These are phyloP conservation scores for Jacaranda mimosifolia DNA, from an alignment of 257 asterid species.

Conservation along the genomic window DNA sequence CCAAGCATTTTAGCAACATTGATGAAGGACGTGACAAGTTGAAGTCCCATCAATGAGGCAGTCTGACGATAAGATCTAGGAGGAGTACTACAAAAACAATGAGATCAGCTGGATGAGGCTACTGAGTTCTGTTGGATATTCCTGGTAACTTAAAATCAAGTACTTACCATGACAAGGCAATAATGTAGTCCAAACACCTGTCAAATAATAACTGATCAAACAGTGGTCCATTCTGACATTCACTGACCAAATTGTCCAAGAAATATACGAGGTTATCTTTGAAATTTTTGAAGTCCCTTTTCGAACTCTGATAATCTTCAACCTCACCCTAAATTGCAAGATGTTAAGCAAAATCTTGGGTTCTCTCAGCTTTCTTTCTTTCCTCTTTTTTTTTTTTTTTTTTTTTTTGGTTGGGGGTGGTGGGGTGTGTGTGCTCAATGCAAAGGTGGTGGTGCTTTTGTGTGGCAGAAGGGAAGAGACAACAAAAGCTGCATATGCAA, in stretches of 20 bases:
- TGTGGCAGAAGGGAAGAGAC: conserved; percentile 14
- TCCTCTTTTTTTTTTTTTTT: conserved; percentile 23
- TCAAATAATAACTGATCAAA: conserved; percentile 88
- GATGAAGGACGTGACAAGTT: conserved; percentile 95
- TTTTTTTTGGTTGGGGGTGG: too few relatives aligned
- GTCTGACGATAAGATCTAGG: conserved; percentile 94
- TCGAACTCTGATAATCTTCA: conserved; percentile 95
- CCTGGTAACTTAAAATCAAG: conserved; percentile 23
- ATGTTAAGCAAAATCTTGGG: conserved; percentile 55
- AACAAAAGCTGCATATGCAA: conserved; percentile 10
- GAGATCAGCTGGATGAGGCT: conserved; percentile 39
- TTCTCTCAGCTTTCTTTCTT: not conserved
- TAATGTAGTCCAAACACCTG: conserved; percentile 93
- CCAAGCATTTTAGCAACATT: conserved; percentile 89
- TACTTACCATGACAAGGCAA: conserved; percentile 95
- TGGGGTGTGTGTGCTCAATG: conserved; percentile 3
- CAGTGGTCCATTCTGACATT: conserved; percentile 94
- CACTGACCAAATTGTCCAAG: conserved; percentile 90
- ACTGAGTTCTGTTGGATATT: conserved; percentile 18
- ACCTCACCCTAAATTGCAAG: conserved; percentile 71
- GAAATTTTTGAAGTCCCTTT: conserved; percentile 86
- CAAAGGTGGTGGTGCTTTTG: conserved; percentile 21
- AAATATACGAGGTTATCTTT: conserved; percentile 86
- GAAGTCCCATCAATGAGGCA: conserved; percentile 97
- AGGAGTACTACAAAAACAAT: conserved; percentile 79